Percentiles rank a stretch among this genome's conserved stretches.
Conservation (phyloP, 2,329 filamentous ascomycete genomes). For the Sarocladium oryzae region DNA sequence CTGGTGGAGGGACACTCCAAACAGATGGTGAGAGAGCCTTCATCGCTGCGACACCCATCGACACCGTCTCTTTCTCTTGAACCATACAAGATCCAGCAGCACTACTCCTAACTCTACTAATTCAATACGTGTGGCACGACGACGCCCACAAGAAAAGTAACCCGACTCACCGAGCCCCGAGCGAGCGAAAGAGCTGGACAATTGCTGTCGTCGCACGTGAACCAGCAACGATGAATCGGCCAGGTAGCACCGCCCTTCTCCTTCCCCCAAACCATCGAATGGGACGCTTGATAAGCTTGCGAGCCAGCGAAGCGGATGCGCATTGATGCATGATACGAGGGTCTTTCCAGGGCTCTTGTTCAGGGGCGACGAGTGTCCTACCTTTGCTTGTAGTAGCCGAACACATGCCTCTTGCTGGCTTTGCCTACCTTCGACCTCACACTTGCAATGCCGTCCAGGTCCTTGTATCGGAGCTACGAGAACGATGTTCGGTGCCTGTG, state of each 20-base stretch:
- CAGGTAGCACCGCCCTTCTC: constrained; percentile 43
- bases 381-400: no score
- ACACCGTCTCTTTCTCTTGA: neutral
- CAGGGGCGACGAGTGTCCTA: no score
- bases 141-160: neutral
- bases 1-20: constrained; percentile 6
- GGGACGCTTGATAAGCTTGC: neutral
- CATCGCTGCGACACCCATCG: constrained; percentile 1
- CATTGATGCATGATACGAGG: no score
- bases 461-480: no score
- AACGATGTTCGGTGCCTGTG: no score
- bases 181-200: constrained; percentile 12
- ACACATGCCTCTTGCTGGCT: no score
- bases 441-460: no score
- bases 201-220: constrained; percentile 17
- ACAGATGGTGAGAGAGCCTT: neutral
- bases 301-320: no score
- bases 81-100: neutral
- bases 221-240: constrained; percentile 48
- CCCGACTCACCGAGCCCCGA: constrained; percentile 14
- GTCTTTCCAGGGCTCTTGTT: no score
- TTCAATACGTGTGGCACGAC: neutral
- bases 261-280: constrained; percentile 14
- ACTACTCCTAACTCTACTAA: neutral
- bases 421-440: no score